phyloP scores from a whole-genome alignment of 2,329 filamentous ascomycete genomes.

The Cadophora sp. region DNA sequence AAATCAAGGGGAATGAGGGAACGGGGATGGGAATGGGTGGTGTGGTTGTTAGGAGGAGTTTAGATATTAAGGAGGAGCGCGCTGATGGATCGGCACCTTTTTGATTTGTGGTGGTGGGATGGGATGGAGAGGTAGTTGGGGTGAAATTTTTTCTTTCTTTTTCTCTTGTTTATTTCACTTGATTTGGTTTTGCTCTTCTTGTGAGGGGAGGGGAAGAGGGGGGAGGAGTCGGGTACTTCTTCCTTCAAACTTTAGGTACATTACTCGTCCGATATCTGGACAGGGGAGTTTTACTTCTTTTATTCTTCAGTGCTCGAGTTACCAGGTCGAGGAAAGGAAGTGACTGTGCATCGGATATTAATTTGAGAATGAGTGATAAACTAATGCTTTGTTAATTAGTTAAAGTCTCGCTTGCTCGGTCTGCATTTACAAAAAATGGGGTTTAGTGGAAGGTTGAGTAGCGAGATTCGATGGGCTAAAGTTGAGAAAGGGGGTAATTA shows the following conservation, averaged over 20 bases:
- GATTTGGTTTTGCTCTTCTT: background rate
- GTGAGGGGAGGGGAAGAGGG: background rate
- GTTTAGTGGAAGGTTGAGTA: too few relatives aligned
- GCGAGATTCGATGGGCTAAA: too few relatives aligned
- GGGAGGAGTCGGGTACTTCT: background rate
- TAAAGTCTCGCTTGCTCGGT: too few relatives aligned
- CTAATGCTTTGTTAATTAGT: too few relatives aligned
- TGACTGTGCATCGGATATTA: too few relatives aligned
- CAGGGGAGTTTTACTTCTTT: background rate
- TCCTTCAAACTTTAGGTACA: background rate
- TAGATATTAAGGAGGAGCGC: constrained; percentile 27
- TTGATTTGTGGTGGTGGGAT: background rate
- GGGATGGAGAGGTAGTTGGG: too few relatives aligned
- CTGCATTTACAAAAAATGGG: too few relatives aligned
- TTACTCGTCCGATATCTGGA: background rate
- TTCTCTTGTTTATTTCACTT: background rate
- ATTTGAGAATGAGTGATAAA: too few relatives aligned
- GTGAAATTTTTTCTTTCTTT: background rate
- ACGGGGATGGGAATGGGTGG: background rate
- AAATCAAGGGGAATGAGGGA: background rate
- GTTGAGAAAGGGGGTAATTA: too few relatives aligned
- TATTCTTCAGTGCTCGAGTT: background rate
- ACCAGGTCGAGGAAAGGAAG: too few relatives aligned
- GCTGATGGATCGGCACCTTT: background rate
- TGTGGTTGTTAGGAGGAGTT: constrained; percentile 22